A percentile compares a stretch with the other conserved stretches of the same genome.
These are phyloP conservation scores for Aspergillus puulaauensis DNA, from an alignment of 2,329 filamentous ascomycete species.

Conservation along the genomic window DNA sequence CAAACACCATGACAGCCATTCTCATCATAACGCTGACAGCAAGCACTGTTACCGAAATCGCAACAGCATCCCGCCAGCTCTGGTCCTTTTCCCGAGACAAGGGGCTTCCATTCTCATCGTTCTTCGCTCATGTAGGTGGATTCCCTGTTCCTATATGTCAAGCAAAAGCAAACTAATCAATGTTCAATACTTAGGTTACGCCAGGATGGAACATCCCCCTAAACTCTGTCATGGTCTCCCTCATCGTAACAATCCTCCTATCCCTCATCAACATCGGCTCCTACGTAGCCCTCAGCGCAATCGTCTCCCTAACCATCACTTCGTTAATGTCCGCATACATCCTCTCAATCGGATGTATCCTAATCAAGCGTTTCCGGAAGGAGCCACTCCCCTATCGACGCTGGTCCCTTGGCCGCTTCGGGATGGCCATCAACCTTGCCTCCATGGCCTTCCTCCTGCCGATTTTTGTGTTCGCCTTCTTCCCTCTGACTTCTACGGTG, in stretches of 20 bases:
- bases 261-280: slow-evolving; percentile 55
- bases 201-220: slow-evolving; percentile 46
- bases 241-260: slow-evolving; percentile 45
- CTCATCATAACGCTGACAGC: slow-evolving; percentile 51
- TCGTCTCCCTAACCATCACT: slow-evolving; percentile 44
- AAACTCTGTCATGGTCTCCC: slow-evolving; percentile 48
- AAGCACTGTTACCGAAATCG: slow-evolving; percentile 55
- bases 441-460: slow-evolving; percentile 41
- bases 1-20: slow-evolving; percentile 52
- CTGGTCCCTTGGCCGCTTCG: slow-evolving; percentile 48
- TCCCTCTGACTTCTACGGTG: slow-evolving; percentile 38
- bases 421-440: slow-evolving; percentile 45
- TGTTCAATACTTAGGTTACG: slow-evolving; percentile 28
- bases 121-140: slow-evolving; percentile 37
- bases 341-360: slow-evolving; percentile 49
- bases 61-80: slow-evolving; percentile 57
- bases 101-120: slow-evolving; percentile 40
- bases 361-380: slow-evolving; percentile 43
- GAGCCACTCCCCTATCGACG: slow-evolving; percentile 45
- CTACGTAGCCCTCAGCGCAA: slow-evolving; percentile 44
- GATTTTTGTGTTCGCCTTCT: slow-evolving; percentile 47
- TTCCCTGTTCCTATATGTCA: background rate
- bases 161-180: background rate
- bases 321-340: slow-evolving; percentile 45
- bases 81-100: slow-evolving; percentile 54